Evolutionary conservation across 345 rosid species (phyloP).

Genomic region (Combretum micranthum): DNA sequence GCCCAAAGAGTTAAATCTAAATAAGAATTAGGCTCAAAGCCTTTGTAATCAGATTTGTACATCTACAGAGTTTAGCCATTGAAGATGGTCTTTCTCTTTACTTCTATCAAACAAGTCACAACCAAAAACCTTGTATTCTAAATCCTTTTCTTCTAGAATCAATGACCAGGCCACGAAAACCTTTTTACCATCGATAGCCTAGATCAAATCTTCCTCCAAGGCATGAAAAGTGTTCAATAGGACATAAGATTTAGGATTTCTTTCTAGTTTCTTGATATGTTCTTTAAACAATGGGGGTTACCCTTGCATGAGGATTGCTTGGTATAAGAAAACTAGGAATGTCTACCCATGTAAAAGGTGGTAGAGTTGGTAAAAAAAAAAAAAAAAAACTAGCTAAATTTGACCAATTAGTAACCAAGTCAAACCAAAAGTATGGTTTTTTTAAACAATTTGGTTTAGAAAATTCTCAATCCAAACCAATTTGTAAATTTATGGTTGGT

Average conservation of each 20-base stretch:
- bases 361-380: too few species aligned
- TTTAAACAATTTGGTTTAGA: too few species aligned
- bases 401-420: too few species aligned
- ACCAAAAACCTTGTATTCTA: slow-evolving; percentile 16
- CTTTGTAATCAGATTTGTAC: too few species aligned
- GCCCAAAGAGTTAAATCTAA: too few species aligned
- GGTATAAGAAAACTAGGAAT: slow-evolving; percentile 29
- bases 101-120: slow-evolving; percentile 25
- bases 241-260: slow-evolving; percentile 28
- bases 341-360: slow-evolving; percentile 23
- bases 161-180: slow-evolving; percentile 41
- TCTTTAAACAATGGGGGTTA: slow-evolving; percentile 7
- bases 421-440: too few species aligned
- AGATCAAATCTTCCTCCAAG: slow-evolving; percentile 44
- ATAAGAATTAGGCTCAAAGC: too few species aligned
- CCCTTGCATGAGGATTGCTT: too few species aligned
- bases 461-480: too few species aligned
- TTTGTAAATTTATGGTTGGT: too few species aligned
- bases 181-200: slow-evolving; percentile 13
- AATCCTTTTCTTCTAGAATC: slow-evolving; percentile 20
- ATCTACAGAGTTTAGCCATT: slow-evolving; percentile 43
- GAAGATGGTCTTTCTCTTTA: slow-evolving; percentile 15
- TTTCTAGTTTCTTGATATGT: slow-evolving; percentile 24
- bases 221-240: slow-evolving; percentile 55
- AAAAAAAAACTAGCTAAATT: too few species aligned